A percentile compares a stretch with the other conserved stretches of the same genome.
These are phyloP conservation scores for Darksidea phi DNA, from an alignment of 495 filamentous ascomycete species.

Conservation along the genomic window DNA sequence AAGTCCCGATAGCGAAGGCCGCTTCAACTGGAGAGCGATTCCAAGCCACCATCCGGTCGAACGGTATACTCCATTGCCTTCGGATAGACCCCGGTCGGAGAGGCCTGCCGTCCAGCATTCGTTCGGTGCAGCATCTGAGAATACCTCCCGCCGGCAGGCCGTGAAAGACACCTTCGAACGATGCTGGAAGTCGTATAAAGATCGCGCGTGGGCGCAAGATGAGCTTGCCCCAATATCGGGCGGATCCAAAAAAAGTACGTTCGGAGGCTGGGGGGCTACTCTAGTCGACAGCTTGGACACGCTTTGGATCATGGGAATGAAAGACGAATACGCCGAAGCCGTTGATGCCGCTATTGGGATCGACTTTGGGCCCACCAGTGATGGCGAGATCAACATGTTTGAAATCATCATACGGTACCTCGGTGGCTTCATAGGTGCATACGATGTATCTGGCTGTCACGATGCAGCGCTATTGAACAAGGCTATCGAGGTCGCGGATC, in stretches of 20 bases:
- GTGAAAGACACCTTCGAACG: conserved; percentile 68
- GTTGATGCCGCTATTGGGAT: conserved; percentile 41
- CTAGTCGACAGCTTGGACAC: conserved; percentile 43
- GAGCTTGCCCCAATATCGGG: conserved; percentile 70
- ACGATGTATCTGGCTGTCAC: conserved; percentile 41
- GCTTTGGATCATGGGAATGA: conserved; percentile 44
- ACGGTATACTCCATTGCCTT: no score
- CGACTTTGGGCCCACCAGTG: conserved; percentile 36
- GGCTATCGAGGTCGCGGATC: conserved; percentile 43
- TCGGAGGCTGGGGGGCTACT: conserved; percentile 44
- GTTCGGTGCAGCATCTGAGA: no score
- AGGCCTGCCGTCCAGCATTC: no score
- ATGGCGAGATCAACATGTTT: conserved; percentile 41
- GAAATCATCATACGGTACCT: conserved; percentile 45
- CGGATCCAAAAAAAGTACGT: conserved; percentile 43
- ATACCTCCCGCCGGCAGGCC: conserved; percentile 44
- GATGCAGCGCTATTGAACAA: conserved; percentile 39
- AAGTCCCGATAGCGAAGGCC: no score
- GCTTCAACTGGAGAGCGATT: no score
- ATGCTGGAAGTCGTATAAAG: conserved; percentile 74
- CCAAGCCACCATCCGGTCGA: no score
- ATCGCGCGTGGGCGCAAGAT: conserved; percentile 76
- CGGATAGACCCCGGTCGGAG: no score
- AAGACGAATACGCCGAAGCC: conserved; percentile 39
- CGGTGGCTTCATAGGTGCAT: conserved; percentile 42